Percentiles rank a stretch among this genome's conserved stretches.
Conservation (phyloP, 2,329 filamentous ascomycete species). For the Diaporthe amygdali region DNA sequence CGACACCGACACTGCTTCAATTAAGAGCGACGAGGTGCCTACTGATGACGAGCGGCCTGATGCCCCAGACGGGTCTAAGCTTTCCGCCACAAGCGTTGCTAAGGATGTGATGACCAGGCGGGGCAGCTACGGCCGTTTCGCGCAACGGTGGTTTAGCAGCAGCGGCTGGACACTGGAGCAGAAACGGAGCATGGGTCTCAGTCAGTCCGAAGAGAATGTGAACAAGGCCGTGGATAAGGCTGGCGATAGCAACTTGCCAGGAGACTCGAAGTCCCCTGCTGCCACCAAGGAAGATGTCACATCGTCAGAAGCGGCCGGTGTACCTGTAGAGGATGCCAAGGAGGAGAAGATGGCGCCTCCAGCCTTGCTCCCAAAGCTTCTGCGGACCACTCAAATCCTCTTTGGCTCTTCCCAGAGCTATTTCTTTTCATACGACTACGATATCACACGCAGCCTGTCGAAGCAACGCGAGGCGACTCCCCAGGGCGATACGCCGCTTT, state of each 20-base stretch:
- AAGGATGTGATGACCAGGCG: slow-evolving; percentile 86
- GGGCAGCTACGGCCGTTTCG: slow-evolving; percentile 87
- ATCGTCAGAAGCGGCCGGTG: slow-evolving; percentile 23
- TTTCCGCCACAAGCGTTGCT: slow-evolving; percentile 68
- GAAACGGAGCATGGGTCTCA: slow-evolving; percentile 73
- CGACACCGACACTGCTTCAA: slow-evolving; percentile 39
- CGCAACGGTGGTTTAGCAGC: slow-evolving; percentile 88
- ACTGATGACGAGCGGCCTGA: slow-evolving; percentile 40
- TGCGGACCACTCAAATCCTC: slow-evolving; percentile 83
- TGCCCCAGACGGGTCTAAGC: slow-evolving; percentile 8
- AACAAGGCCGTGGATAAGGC: slow-evolving; percentile 45
- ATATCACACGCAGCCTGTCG: slow-evolving; percentile 75
- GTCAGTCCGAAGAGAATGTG: slow-evolving; percentile 43
- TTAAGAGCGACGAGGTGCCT: slow-evolving; percentile 45
- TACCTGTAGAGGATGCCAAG: slow-evolving; percentile 22
- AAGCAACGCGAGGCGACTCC: slow-evolving; percentile 49
- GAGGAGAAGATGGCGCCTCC: slow-evolving; percentile 28
- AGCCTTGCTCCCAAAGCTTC: slow-evolving; percentile 76
- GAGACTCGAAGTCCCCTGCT: slow-evolving; percentile 16
- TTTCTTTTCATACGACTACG: slow-evolving; percentile 94
- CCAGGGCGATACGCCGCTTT: slow-evolving; percentile 71
- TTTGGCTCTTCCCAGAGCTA: slow-evolving; percentile 85
- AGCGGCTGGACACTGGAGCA: slow-evolving; percentile 80
- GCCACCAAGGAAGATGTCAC: slow-evolving; percentile 15
- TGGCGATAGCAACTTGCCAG: neutral